Evolutionary conservation across 768 basidiomycete species (phyloP).

Genomic region (Lentinula guzmanii): DNA sequence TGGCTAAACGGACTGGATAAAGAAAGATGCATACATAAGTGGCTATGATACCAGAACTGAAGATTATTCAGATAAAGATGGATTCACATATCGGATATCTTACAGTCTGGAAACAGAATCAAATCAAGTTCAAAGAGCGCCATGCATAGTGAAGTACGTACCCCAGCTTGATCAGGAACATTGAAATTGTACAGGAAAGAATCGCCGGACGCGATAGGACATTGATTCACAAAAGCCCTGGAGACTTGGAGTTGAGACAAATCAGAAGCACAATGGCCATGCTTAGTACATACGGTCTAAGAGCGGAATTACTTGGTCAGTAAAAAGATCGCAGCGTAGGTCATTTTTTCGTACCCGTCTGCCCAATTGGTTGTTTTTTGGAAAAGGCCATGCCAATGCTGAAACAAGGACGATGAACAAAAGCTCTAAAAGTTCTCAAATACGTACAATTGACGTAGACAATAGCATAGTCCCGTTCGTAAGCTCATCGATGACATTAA

Average conservation of each 20-base stretch:
- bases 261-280: neutral
- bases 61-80: neutral
- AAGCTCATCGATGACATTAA: slow-evolving; percentile 37
- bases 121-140: neutral
- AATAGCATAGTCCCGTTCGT: slow-evolving; percentile 33
- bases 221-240: slow-evolving; percentile 22
- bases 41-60: neutral
- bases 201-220: slow-evolving; percentile 22
- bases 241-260: slow-evolving; percentile 9
- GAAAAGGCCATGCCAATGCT: slow-evolving; percentile 13
- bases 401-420: slow-evolving; percentile 12
- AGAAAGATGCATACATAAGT: neutral
- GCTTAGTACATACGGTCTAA: neutral
- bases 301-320: neutral
- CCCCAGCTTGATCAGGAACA: slow-evolving; percentile 27
- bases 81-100: neutral
- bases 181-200: slow-evolving; percentile 27
- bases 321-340: neutral
- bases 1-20: neutral
- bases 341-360: neutral
- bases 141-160: slow-evolving; percentile 1
- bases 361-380: slow-evolving; percentile 11
- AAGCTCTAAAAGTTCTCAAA: neutral
- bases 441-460: slow-evolving; percentile 24
- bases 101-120: neutral